Percentiles rank a stretch among this genome's conserved stretches.
phyloP scores from a whole-genome alignment of 768 basidiomycete species.

The Rubroboletus pulcherrimus region DNA sequence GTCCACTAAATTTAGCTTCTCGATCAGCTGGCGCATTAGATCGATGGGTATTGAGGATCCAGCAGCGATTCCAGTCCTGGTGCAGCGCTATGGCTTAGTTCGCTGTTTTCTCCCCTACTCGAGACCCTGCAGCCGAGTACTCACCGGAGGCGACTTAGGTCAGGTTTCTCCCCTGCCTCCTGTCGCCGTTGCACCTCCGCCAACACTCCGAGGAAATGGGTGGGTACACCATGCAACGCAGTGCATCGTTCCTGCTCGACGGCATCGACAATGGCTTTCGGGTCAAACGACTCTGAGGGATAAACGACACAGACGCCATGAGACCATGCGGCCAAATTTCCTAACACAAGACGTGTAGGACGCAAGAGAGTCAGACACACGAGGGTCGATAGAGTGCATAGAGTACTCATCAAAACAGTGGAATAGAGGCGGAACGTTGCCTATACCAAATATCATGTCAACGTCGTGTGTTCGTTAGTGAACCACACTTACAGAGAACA shows the following conservation, averaged over 20 bases:
- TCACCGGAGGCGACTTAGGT: slow-evolving; percentile 55
- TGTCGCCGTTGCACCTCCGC: slow-evolving; percentile 59
- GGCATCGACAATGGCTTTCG: slow-evolving; percentile 65
- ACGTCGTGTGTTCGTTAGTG: background rate
- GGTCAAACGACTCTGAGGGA: slow-evolving; percentile 61
- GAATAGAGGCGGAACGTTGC: slow-evolving; percentile 81
- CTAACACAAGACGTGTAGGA: slow-evolving; percentile 66
- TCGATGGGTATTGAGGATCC: slow-evolving; percentile 78
- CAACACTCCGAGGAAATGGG: slow-evolving; percentile 76
- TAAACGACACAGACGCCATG: slow-evolving; percentile 76
- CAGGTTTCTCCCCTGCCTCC: slow-evolving; percentile 40
- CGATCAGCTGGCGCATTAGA: slow-evolving; percentile 70
- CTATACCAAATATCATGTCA: slow-evolving; percentile 33
- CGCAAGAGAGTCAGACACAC: slow-evolving; percentile 9
- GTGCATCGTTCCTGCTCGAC: slow-evolving; percentile 69
- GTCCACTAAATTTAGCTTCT: slow-evolving; percentile 61
- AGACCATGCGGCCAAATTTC: slow-evolving; percentile 75
- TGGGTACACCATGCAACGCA: slow-evolving; percentile 80
- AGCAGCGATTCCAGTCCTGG: slow-evolving; percentile 78
- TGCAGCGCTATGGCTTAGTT: background rate
- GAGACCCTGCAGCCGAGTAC: background rate
- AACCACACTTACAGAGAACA: slow-evolving; percentile 53
- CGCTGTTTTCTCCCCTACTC: background rate
- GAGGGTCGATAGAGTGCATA: slow-evolving; percentile 1
- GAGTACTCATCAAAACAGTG: slow-evolving; percentile 83